Evolutionary conservation across 2,329 filamentous ascomycete species (phyloP).

Genomic region (Diaporthe sp.): DNA sequence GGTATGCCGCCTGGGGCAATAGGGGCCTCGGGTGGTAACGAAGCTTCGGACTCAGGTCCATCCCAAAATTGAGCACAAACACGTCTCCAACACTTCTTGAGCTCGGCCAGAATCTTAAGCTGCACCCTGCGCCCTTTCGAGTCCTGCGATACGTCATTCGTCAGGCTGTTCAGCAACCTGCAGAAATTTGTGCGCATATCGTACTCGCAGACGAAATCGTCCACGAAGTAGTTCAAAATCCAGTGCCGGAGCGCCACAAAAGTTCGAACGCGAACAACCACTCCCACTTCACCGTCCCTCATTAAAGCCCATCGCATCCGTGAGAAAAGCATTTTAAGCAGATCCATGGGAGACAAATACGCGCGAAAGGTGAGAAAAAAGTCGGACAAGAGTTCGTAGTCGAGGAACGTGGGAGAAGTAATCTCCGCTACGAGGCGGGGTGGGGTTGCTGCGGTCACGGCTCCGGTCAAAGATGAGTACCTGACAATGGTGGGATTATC

Average conservation of each 20-base stretch:
- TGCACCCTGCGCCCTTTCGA: constrained; percentile 64
- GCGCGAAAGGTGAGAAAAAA: constrained; percentile 96
- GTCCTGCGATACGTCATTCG: constrained; percentile 66
- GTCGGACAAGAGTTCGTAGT: constrained; percentile 96
- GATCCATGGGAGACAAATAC: constrained; percentile 82
- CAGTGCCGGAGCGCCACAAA: constrained; percentile 97
- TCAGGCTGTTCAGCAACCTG: constrained; percentile 79
- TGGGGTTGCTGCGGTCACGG: constrained; percentile 91
- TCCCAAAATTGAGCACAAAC: constrained; percentile 95
- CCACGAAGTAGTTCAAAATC: constrained; percentile 97
- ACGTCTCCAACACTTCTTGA: constrained; percentile 97
- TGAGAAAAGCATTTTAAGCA: constrained; percentile 87
- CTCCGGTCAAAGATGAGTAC: constrained; percentile 77
- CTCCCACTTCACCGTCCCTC: constrained; percentile 84
- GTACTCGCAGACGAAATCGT: constrained; percentile 88
- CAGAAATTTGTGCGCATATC: constrained; percentile 84
- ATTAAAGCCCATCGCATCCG: constrained; percentile 89
- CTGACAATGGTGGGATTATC: constrained; percentile 87
- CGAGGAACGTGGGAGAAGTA: constrained; percentile 93
- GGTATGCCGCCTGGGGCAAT: constrained; percentile 83
- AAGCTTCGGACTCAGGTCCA: constrained; percentile 73
- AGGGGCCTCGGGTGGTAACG: constrained; percentile 73
- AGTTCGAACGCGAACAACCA: constrained; percentile 93
- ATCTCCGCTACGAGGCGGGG: constrained; percentile 95
- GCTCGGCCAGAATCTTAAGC: constrained; percentile 89